These are phyloP conservation scores for Mortierella antarctica DNA, from an alignment of 192 early-diverging fungal genomes.

Conservation along the genomic window DNA sequence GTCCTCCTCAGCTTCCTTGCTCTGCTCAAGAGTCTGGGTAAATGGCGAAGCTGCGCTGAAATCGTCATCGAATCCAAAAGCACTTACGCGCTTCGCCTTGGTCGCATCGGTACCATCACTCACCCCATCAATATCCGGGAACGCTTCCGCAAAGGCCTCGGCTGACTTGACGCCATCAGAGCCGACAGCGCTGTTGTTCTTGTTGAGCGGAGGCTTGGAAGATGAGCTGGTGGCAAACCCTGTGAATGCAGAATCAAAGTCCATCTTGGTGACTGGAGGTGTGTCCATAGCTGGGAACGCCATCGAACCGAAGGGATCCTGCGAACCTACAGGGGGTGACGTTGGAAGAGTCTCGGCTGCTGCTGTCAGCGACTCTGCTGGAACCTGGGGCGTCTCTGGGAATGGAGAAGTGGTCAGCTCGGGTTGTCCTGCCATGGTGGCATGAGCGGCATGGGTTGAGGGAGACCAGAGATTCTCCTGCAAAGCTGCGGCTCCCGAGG, in stretches of 20 bases:
- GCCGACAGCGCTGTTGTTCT: neutral
- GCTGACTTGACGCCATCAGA: slow-evolving; percentile 25
- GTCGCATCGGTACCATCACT: slow-evolving; percentile 8
- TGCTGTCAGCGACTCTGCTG: slow-evolving; percentile 10
- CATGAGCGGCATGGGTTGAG: slow-evolving; percentile 35
- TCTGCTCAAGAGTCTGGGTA: slow-evolving; percentile 7
- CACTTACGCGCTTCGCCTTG: slow-evolving; percentile 43
- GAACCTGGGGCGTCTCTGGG: slow-evolving; percentile 11
- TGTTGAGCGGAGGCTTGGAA: slow-evolving; percentile 2
- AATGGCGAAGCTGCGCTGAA: slow-evolving; percentile 21
- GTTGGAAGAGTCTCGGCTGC: slow-evolving; percentile 17
- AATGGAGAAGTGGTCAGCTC: slow-evolving; percentile 29
- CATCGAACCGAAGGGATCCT: slow-evolving; percentile 39
- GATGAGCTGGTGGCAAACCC: slow-evolving; percentile 18
- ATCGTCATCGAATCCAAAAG: slow-evolving; percentile 51
- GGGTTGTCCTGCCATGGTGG: neutral
- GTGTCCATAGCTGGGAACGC: slow-evolving; percentile 48
- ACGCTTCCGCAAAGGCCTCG: slow-evolving; percentile 36
- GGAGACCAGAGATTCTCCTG: slow-evolving; percentile 41
- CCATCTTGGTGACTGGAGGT: slow-evolving; percentile 42
- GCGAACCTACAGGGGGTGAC: neutral
- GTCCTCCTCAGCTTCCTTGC: slow-evolving; percentile 18
- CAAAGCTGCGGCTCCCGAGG: neutral
- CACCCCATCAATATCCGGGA: slow-evolving; percentile 39
- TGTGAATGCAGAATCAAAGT: slow-evolving; percentile 47